These are phyloP conservation scores for Graphiopsis chlorocephala DNA, from an alignment of 2,329 filamentous ascomycete species.

Conservation along the genomic window DNA sequence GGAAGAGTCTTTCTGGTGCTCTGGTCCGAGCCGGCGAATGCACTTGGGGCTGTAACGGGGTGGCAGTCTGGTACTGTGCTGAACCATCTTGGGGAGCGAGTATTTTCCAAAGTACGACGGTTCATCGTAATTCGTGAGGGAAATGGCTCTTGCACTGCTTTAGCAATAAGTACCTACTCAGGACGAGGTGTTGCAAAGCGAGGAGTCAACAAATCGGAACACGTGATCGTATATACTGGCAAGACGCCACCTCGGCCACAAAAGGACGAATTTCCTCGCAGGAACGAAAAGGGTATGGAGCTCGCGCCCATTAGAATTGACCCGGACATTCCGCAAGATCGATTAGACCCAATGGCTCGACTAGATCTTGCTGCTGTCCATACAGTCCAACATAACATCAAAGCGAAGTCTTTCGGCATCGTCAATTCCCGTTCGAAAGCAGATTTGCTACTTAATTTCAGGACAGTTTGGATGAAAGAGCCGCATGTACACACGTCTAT, in stretches of 20 bases:
- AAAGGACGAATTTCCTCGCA: slow-evolving; percentile 13
- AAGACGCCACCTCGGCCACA: no score
- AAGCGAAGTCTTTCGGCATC: background rate
- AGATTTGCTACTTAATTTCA: no score
- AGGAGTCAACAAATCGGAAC: slow-evolving; percentile 20
- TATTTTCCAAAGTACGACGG: slow-evolving; percentile 25
- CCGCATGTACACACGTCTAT: no score
- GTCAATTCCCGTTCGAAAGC: background rate
- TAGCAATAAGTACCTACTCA: slow-evolving; percentile 27
- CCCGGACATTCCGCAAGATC: slow-evolving; percentile 3
- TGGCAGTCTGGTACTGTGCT: background rate
- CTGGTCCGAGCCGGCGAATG: slow-evolving; percentile 24
- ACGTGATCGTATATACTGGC: slow-evolving; percentile 24
- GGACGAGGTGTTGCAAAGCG: slow-evolving; percentile 22
- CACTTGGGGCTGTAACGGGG: background rate
- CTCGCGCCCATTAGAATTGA: slow-evolving; percentile 20
- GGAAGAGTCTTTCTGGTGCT: slow-evolving; percentile 25
- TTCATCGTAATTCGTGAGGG: slow-evolving; percentile 27
- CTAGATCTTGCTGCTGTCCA: slow-evolving; percentile 21
- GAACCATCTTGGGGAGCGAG: slow-evolving; percentile 15
- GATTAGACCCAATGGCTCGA: slow-evolving; percentile 18
- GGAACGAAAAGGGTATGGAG: slow-evolving; percentile 15
- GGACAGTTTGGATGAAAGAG: no score
- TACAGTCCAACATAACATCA: slow-evolving; percentile 26
- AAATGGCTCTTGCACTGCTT: slow-evolving; percentile 18